These are phyloP conservation scores for Hypoxylon sp. DNA, from an alignment of 2,329 filamentous ascomycete species.

Conservation along the genomic window DNA sequence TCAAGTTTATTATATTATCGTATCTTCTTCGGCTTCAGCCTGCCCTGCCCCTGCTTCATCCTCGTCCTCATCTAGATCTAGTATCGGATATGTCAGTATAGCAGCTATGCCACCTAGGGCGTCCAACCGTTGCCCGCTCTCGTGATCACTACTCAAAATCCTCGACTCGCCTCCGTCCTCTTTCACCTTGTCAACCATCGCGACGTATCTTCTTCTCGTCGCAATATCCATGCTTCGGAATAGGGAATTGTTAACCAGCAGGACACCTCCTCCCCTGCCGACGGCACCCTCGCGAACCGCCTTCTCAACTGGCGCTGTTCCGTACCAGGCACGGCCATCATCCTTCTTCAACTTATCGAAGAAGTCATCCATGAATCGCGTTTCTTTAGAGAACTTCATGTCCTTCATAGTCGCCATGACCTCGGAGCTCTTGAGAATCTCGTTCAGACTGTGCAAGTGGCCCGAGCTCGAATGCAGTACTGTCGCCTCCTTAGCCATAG, in stretches of 20 bases:
- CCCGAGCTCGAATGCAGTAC: constrained; percentile 88
- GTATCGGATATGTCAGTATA: constrained; percentile 88
- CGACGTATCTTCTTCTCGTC: constrained; percentile 83
- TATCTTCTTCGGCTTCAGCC: constrained; percentile 38
- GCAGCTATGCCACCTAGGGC: constrained; percentile 89
- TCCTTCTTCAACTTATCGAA: constrained; percentile 82
- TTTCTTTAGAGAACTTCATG: constrained; percentile 89
- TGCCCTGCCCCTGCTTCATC: constrained; percentile 51
- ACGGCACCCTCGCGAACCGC: constrained; percentile 91
- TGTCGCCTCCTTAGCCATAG: constrained; percentile 70
- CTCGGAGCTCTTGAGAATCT: constrained; percentile 84
- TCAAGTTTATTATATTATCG: constrained; percentile 47
- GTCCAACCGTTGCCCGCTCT: constrained; percentile 88
- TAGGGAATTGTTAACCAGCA: constrained; percentile 87
- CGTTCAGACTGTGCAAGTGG: constrained; percentile 86
- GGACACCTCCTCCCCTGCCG: constrained; percentile 82
- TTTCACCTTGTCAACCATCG: constrained; percentile 87
- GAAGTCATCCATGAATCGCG: constrained; percentile 85
- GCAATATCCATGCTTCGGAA: constrained; percentile 86
- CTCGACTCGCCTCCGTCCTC: constrained; percentile 87
- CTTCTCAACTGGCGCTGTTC: constrained; percentile 80
- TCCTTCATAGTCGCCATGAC: constrained; percentile 83
- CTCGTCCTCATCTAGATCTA: constrained; percentile 80
- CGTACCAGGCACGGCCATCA: constrained; percentile 92
- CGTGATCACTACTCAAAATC: constrained; percentile 92